phyloP scores from a whole-genome alignment of 129 eudicot species.

The Tagetes patula region DNA sequence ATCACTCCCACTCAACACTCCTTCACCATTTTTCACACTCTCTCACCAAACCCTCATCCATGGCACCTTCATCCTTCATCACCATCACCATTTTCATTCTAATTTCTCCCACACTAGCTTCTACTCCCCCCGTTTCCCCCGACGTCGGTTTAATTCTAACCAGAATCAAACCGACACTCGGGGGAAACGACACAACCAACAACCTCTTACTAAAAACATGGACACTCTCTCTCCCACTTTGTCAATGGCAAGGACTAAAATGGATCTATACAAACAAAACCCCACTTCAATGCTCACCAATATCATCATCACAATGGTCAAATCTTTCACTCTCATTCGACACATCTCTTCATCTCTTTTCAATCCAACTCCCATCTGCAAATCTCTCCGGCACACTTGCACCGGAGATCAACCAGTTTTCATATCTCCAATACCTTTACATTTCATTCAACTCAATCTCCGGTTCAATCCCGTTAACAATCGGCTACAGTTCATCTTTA shows the following conservation, averaged over 20 bases:
- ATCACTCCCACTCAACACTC: conserved; percentile 37
- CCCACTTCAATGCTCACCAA: no score
- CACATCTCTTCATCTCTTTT: conserved; percentile 56
- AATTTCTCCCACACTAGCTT: background rate
- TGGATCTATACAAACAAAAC: conserved; percentile 41
- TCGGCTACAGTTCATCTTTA: conserved; percentile 76
- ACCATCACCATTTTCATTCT: conserved; percentile 10
- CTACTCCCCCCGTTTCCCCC: conserved; percentile 14
- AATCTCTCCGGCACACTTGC: conserved; percentile 75
- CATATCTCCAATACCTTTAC: conserved; percentile 60
- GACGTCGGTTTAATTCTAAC: conserved; percentile 60
- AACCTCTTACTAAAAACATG: conserved; percentile 63
- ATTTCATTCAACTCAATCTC: conserved; percentile 60
- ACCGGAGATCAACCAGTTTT: conserved; percentile 64
- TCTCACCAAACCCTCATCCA: conserved; percentile 14
- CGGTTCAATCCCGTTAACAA: conserved; percentile 74
- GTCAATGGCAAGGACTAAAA: conserved; percentile 91
- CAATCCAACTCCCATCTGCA: conserved; percentile 90
- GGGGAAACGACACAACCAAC: conserved; percentile 40
- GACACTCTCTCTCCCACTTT: conserved; percentile 71
- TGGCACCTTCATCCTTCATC: conserved; percentile 15
- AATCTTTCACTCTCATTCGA: conserved; percentile 48
- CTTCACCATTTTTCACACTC: conserved; percentile 18
- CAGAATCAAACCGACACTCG: conserved; percentile 68
- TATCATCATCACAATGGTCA: conserved; percentile 73